Conservation (phyloP, 116 monocot genomes). For the Dioscorea cayenensis region DNA sequence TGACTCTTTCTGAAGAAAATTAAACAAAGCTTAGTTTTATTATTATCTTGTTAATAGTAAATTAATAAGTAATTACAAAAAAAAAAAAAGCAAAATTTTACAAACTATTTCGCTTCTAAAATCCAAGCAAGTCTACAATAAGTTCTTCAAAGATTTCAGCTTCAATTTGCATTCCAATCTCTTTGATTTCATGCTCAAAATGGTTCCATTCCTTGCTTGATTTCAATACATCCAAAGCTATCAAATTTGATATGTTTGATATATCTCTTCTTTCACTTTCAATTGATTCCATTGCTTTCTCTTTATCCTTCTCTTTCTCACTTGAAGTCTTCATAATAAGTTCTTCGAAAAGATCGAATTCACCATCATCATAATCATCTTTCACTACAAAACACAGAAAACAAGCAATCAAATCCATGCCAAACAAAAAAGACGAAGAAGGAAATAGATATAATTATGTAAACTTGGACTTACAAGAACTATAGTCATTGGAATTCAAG, state of each 20-base stretch:
- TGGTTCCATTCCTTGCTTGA: conserved; percentile 15
- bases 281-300: conserved; percentile 11
- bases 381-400: too few relatives aligned
- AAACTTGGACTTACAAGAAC: conserved; percentile 28
- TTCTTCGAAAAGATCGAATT: conserved; percentile 15
- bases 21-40: too few relatives aligned
- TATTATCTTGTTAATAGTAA: too few relatives aligned
- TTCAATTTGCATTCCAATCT: conserved; percentile 32
- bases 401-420: too few relatives aligned
- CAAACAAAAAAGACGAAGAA: too few relatives aligned
- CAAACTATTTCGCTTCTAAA: neutral
- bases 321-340: conserved; percentile 20
- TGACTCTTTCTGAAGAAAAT: too few relatives aligned
- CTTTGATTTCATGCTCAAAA: conserved; percentile 2
- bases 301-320: conserved; percentile 7
- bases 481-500: conserved; percentile 22
- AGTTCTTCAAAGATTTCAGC: conserved; percentile 27
- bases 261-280: conserved; percentile 17
- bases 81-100: too few relatives aligned
- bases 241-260: conserved; percentile 7
- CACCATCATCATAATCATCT: too few relatives aligned
- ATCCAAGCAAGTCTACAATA: conserved; percentile 11
- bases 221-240: conserved; percentile 8
- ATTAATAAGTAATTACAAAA: too few relatives aligned
- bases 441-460: neutral